These are phyloP conservation scores for Evernia prunastri DNA, from an alignment of 495 filamentous ascomycete genomes.

Conservation along the genomic window DNA sequence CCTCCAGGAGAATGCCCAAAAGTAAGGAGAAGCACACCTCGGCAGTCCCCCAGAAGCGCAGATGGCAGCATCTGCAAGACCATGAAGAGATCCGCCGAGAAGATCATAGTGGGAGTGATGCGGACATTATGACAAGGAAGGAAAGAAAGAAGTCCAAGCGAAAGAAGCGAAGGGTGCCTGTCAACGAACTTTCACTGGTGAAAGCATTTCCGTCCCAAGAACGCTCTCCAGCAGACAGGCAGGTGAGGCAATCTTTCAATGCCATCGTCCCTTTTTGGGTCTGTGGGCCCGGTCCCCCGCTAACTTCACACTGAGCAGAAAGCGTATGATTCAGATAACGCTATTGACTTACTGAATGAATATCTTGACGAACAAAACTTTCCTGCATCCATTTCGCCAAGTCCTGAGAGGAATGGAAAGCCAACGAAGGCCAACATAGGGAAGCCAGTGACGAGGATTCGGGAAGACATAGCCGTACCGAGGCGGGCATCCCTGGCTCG, in stretches of 20 bases:
- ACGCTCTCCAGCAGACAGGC: neutral
- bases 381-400: neutral
- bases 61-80: neutral
- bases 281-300: neutral
- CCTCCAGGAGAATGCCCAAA: neutral
- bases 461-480: neutral
- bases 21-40: neutral
- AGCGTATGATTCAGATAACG: neutral
- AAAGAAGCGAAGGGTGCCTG: constrained; percentile 16
- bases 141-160: neutral
- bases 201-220: neutral
- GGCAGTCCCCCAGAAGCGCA: neutral
- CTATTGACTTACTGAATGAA: neutral
- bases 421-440: constrained; percentile 6
- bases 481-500: neutral
- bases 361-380: neutral
- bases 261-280: neutral
- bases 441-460: constrained; percentile 6
- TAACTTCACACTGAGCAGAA: neutral
- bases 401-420: neutral
- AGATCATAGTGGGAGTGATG: neutral
- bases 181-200: constrained; percentile 19
- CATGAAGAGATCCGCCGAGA: neutral
- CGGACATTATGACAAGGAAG: neutral
- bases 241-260: neutral